Evolutionary conservation across 805 yeast genomes (phyloP).

Genomic region (Pichia occidentalis): DNA sequence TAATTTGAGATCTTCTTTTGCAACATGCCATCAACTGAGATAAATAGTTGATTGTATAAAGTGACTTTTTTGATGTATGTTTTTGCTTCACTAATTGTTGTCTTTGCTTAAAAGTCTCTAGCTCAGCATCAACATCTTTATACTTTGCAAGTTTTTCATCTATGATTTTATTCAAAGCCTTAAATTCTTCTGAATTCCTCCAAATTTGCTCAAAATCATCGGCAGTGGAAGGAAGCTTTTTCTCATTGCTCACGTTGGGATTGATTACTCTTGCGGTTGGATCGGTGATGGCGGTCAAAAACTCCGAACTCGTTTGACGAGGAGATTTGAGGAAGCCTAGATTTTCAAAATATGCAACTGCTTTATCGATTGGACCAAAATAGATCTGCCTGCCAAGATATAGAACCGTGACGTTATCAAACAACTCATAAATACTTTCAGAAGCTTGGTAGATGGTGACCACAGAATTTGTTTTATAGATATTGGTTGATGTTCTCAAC

Average conservation of each 20-base stretch:
- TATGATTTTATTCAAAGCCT: slow-evolving; percentile 29
- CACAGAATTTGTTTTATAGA: slow-evolving; percentile 48
- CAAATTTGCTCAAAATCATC: slow-evolving; percentile 51
- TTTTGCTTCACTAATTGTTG: slow-evolving; percentile 35
- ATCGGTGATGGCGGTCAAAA: slow-evolving; percentile 60
- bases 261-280: slow-evolving; percentile 49
- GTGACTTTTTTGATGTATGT: slow-evolving; percentile 34
- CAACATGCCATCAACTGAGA: slow-evolving; percentile 46
- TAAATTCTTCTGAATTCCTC: slow-evolving; percentile 49
- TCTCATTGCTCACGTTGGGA: slow-evolving; percentile 41
- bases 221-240: slow-evolving; percentile 49
- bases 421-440: slow-evolving; percentile 51
- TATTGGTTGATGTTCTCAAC: slow-evolving; percentile 49
- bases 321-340: slow-evolving; percentile 59
- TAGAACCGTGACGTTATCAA: slow-evolving; percentile 52
- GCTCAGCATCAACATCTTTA: slow-evolving; percentile 26
- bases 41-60: slow-evolving; percentile 35
- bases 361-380: slow-evolving; percentile 47
- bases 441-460: slow-evolving; percentile 64
- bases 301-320: slow-evolving; percentile 63
- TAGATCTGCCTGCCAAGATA: slow-evolving; percentile 55
- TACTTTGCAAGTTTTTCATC: slow-evolving; percentile 32
- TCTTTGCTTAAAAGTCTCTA: too few relatives aligned
- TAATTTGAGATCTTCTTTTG: slow-evolving; percentile 47
- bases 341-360: slow-evolving; percentile 44